These are phyloP conservation scores for Sugiyamaella novakii DNA, from an alignment of 1,139 yeast species.

Conservation along the genomic window DNA sequence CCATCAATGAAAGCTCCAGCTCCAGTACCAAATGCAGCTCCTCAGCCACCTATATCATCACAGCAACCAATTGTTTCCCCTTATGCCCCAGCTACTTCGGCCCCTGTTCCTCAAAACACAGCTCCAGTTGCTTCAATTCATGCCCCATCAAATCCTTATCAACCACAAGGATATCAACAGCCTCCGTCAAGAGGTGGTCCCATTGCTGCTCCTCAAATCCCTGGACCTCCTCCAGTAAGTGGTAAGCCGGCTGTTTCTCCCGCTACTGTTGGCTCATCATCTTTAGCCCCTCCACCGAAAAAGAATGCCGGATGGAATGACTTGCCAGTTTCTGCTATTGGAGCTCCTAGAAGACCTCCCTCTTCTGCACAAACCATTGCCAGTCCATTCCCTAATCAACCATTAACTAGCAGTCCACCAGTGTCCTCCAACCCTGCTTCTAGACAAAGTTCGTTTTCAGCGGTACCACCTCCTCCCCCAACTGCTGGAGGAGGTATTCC, in stretches of 20 bases:
- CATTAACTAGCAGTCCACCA: conserved; percentile 33
- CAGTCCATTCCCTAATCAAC: conserved; percentile 39
- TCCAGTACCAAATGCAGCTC: conserved; percentile 14
- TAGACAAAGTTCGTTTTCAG: conserved; percentile 32
- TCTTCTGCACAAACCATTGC: conserved; percentile 47
- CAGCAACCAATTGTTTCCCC: conserved; percentile 23
- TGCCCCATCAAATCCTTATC: conserved; percentile 20
- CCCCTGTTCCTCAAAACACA: conserved; percentile 20
- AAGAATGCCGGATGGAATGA: conserved; percentile 89
- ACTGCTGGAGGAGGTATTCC: conserved; percentile 28
- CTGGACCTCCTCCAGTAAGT: conserved; percentile 26
- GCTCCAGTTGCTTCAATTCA: conserved; percentile 11
- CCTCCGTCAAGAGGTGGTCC: conserved; percentile 19
- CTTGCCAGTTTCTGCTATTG: conserved; percentile 61
- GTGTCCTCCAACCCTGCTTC: conserved; percentile 35
- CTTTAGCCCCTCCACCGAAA: conserved; percentile 42
- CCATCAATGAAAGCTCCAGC: conserved; percentile 10
- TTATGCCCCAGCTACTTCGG: conserved; percentile 21
- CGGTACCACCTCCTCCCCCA: conserved; percentile 30
- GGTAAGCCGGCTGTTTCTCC: conserved; percentile 31
- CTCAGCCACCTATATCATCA: conserved; percentile 14
- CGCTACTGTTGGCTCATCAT: conserved; percentile 31
- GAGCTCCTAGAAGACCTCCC: conserved; percentile 53
- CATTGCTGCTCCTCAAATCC: conserved; percentile 32
- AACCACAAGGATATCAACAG: conserved; percentile 29